Base-by-base conservation (phyloP, 2,329 filamentous ascomycete species). In the Hortaea sp. region DNA sequence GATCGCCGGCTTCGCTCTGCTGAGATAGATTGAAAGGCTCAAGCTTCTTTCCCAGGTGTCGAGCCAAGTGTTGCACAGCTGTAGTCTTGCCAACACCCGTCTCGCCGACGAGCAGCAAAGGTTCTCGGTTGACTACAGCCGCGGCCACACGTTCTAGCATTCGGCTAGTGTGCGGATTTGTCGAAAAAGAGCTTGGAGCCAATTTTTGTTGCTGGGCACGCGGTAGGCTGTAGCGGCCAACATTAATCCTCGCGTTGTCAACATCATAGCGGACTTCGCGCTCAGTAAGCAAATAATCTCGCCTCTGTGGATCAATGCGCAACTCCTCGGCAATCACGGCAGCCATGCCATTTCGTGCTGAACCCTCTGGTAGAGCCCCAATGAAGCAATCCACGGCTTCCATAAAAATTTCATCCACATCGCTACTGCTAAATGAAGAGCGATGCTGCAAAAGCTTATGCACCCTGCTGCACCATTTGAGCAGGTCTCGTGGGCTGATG, bases 81-180 rank as follows among this genome's bases (percentile, higher is more conserved):
- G 92, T 95, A 0, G 92, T 99, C 68, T 99, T 99, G 58, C 92
- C 92, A 43, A 95, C 95, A 71, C 92, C 92, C 6, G 92, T 99
- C 69, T 99, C 92, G 61, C 92, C 92, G n/a, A 99, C 92, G 29
- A 99, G 78, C 12, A 99, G 70, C 1, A 95, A 78, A 4, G 94
- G 88, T 60, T 99, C 92, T n/a, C 79, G 78, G 57, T 88, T 78
- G 51, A 84, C 81, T 5, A 95, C 79, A 1, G 88, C 84, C 34
- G 87, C 82, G 1, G 86, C 81, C 46, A 97, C 85, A 62, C 94
- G 87, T 63, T 98, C 94, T 43, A 98, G 77, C 9, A 95, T 73
- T 51, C 84, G 79, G 53, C 87, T 79, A 0, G 90, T 90, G 53
- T 94, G 86, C 20, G 79, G 82, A 13, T 92, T 97, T 32, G 85